Percentiles rank a stretch among this genome's conserved stretches.
Evolutionary conservation across 257 asterid genomes (phyloP).

Genomic region (Solanum chilense): DNA sequence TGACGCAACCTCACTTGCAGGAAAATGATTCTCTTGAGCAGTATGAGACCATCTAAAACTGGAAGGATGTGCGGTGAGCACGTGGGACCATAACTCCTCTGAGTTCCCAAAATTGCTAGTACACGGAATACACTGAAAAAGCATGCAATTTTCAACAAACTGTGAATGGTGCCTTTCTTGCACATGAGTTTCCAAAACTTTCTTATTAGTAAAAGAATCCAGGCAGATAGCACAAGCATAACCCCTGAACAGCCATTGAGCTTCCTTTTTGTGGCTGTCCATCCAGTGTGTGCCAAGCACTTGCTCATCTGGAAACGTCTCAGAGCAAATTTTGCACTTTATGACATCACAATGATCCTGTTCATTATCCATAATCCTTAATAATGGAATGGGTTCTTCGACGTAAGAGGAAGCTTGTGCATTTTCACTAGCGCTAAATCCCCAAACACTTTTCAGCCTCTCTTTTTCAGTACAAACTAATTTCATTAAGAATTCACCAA

Average conservation of each 20-base stretch:
- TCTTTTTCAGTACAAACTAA: constrained; percentile 68
- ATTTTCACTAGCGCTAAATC: constrained; percentile 35
- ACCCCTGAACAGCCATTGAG: constrained; percentile 95
- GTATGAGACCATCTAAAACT: constrained; percentile 41
- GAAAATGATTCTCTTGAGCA: constrained; percentile 16
- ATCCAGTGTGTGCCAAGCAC: constrained; percentile 76
- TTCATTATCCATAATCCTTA: constrained; percentile 16
- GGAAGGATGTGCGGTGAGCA: constrained; percentile 54
- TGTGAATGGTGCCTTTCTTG: constrained; percentile 89
- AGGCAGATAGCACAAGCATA: constrained; percentile 93
- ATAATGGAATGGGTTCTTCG: constrained; percentile 31
- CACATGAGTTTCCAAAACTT: constrained; percentile 82
- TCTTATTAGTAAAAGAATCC: constrained; percentile 89
- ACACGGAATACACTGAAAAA: constrained; percentile 89
- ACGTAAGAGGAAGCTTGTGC: constrained; percentile 24
- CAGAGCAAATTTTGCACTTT: constrained; percentile 80
- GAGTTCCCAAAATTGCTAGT: constrained; percentile 77
- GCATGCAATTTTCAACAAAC: constrained; percentile 95
- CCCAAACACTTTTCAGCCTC: constrained; percentile 70
- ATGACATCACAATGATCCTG: constrained; percentile 29
- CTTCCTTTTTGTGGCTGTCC: constrained; percentile 83
- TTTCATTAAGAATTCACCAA: constrained; percentile 49
- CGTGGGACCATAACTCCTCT: constrained; percentile 87
- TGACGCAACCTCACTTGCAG: constrained; percentile 9
- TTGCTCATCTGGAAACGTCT: constrained; percentile 48